Percentiles rank a stretch among this genome's conserved stretches.
Conservation (phyloP, 2,329 filamentous ascomycete species). For the Xylaria sp. region DNA sequence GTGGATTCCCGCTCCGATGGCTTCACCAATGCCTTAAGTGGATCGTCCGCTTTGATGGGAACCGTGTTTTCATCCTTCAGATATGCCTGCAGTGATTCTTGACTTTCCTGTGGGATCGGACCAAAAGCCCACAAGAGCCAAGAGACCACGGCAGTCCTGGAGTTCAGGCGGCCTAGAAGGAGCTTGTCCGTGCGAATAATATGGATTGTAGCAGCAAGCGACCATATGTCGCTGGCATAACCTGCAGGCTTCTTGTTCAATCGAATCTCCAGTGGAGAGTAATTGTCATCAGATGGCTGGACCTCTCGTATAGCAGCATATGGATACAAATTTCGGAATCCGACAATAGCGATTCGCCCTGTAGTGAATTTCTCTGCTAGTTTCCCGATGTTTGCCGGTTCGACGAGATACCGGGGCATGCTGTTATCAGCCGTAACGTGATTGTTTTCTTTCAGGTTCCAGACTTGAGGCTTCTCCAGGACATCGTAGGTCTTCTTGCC, state of each 20-base stretch:
- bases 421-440: background rate
- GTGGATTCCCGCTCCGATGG: background rate
- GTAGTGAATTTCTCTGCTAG: slow-evolving; percentile 7
- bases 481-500: background rate
- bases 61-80: slow-evolving; percentile 8
- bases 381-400: background rate
- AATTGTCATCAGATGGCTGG: slow-evolving; percentile 1
- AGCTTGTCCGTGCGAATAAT: slow-evolving; percentile 1
- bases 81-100: slow-evolving; percentile 1
- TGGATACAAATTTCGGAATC: slow-evolving; percentile 2
- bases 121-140: slow-evolving; percentile 15
- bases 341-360: slow-evolving; percentile 10
- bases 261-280: slow-evolving; percentile 7
- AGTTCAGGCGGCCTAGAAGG: slow-evolving; percentile 4
- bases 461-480: slow-evolving; percentile 2
- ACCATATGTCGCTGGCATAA: slow-evolving; percentile 13
- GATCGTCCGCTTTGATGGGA: background rate
- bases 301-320: background rate
- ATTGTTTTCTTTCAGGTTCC: background rate
- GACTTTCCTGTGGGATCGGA: slow-evolving; percentile 6
- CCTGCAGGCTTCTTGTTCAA: slow-evolving; percentile 4
- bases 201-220: slow-evolving; percentile 10
- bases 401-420: slow-evolving; percentile 6
- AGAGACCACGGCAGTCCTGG: slow-evolving; percentile 8
- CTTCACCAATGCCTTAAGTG: background rate